These are phyloP conservation scores for Mallotus nudiflorus DNA, from an alignment of 345 rosid genomes.

Conservation along the genomic window DNA sequence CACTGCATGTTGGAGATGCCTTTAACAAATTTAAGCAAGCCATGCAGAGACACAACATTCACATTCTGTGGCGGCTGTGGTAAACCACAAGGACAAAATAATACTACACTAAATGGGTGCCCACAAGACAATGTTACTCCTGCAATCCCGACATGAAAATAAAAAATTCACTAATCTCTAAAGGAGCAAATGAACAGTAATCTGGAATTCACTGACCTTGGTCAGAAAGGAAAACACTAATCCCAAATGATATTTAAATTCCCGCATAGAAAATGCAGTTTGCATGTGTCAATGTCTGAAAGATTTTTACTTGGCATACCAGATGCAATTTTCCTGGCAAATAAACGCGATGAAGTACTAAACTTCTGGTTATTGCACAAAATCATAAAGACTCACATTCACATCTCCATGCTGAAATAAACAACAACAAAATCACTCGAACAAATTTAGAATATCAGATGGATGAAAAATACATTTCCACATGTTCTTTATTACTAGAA, in stretches of 20 bases:
- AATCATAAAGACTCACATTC: neutral
- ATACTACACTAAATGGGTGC: too few species aligned
- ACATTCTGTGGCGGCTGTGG: too few species aligned
- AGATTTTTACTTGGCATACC: neutral
- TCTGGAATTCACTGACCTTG: neutral
- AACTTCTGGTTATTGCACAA: constrained; percentile 21
- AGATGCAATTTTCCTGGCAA: neutral
- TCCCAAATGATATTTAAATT: neutral
- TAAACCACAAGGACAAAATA: too few species aligned
- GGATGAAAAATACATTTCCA: constrained; percentile 20
- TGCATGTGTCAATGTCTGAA: neutral
- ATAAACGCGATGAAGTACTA: neutral
- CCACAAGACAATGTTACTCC: too few species aligned
- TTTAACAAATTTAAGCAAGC: too few species aligned
- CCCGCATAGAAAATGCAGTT: neutral
- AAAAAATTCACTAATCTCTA: neutral
- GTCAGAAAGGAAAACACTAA: neutral
- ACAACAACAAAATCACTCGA: constrained; percentile 8
- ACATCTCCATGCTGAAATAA: constrained; percentile 10
- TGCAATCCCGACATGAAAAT: neutral
- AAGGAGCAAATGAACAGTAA: neutral
- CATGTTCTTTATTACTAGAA: constrained; percentile 36
- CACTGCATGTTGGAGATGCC: too few species aligned
- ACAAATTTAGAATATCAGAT: constrained; percentile 3
- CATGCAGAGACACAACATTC: too few species aligned